Conservation (phyloP, 192 early-diverging fungal species). For the Coemansia sp. region DNA sequence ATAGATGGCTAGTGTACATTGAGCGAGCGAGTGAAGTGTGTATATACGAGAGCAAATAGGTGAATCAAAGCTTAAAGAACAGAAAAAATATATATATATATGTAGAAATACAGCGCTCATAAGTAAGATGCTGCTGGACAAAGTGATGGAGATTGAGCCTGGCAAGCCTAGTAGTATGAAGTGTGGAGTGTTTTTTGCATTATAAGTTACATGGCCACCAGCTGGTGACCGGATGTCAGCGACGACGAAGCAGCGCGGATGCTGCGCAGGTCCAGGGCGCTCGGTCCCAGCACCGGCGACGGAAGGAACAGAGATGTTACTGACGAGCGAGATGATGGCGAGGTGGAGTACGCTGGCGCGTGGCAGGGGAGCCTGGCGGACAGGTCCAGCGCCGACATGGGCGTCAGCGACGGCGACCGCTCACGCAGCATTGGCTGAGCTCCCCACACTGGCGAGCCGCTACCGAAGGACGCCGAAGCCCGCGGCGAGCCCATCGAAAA, state of each 20-base stretch:
- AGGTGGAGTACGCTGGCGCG: slow-evolving; percentile 45
- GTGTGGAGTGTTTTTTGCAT: slow-evolving; percentile 1
- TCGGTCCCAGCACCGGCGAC: slow-evolving; percentile 41
- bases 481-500: slow-evolving; percentile 24
- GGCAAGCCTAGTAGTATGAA: slow-evolving; percentile 4
- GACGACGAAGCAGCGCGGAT: slow-evolving; percentile 27
- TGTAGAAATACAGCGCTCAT: slow-evolving; percentile 6
- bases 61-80: too few species aligned
- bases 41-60: neutral
- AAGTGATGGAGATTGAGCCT: slow-evolving; percentile 3
- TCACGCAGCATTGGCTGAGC: slow-evolving; percentile 29
- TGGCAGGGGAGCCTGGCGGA: slow-evolving; percentile 46
- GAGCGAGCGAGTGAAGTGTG: neutral
- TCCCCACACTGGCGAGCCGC: slow-evolving; percentile 22
- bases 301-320: slow-evolving; percentile 14
- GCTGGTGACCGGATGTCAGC: slow-evolving; percentile 47
- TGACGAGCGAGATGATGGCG: slow-evolving; percentile 20
- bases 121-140: slow-evolving; percentile 7
- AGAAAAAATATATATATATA: neutral
- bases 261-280: slow-evolving; percentile 29
- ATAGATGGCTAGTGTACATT: too few species aligned
- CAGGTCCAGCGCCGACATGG: slow-evolving; percentile 48
- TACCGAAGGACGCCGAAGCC: slow-evolving; percentile 19
- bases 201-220: slow-evolving; percentile 36
- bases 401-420: slow-evolving; percentile 52